Evolutionary conservation across 73 alveolate genomes (phyloP), one percentile per base, ranked within the genome.

Genomic region (Halteria grandinella): DNA sequence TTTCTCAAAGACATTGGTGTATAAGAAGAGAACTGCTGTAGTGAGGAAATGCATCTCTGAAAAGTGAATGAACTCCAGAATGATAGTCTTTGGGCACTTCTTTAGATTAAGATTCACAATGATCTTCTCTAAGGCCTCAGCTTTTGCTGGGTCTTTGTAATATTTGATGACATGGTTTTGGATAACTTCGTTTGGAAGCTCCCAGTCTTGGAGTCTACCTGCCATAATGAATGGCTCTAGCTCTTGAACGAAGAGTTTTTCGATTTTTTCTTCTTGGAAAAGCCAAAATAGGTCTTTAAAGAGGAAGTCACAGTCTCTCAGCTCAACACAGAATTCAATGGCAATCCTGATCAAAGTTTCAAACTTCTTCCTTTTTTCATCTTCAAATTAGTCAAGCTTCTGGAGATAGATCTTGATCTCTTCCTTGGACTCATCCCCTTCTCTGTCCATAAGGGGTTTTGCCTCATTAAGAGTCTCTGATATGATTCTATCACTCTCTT

Each of bases 221-320:
- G 76, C 57, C 69, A 75, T 37, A 25, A 75, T 75, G 63, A 57
- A 75, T 4, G 87, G 87, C 32, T 75, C 78, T n/a, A 75, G 55
- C 52, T 57, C 73, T 20, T 75, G 58, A 34, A 75, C 43, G 50
- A 75, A 75, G 11, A 55, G 52, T 10, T n/a, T 51, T n/a, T 75
- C 87, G 24, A 75, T 23, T n/a, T 55, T 20, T 24, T 41, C 60
- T 3, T 75, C 55, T 33, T 52, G 47, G 45, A 75, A 75, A 0
- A 40, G 58, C 24, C 23, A 4, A 25, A 52, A 75, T n/a, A 75
- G 33, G 36, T 75, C 78, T 24, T 25, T 33, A 50, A 75, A 75
- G 37, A 75, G 62, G 45, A 75, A 75, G 24, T 33, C 14, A 43
- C 50, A 41, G 55, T 57, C 87, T 20, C 57, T 49, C 4, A 75